Percentiles rank a stretch among this genome's conserved stretches.
Evolutionary conservation across 2,329 filamentous ascomycete genomes (phyloP).

Genomic region (Elsinoe australis): DNA sequence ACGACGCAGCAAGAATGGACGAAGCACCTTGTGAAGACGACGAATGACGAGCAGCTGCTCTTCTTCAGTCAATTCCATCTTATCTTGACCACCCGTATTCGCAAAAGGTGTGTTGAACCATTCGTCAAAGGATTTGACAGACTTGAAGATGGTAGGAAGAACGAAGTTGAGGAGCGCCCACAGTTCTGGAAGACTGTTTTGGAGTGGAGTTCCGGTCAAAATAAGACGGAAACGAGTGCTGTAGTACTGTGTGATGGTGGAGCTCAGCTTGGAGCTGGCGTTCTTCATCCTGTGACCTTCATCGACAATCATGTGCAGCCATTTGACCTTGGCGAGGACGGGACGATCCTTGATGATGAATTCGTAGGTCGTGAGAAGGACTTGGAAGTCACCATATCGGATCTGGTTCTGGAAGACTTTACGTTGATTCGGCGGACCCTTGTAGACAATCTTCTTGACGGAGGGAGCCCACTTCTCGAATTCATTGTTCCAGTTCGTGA

Average conservation of each 20-base stretch:
- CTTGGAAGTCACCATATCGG: conserved; percentile 90
- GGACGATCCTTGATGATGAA: conserved; percentile 99
- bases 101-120: conserved; percentile 99
- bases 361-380: conserved; percentile 93
- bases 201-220: conserved; percentile 89
- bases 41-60: conserved; percentile 97
- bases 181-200: conserved; percentile 92
- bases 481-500: conserved; percentile 97
- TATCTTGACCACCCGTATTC: conserved; percentile 94
- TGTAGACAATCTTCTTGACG: conserved; percentile 84
- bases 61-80: conserved; percentile 99
- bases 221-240: conserved; percentile 91
- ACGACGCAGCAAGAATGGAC: conserved; percentile 94
- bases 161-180: conserved; percentile 99
- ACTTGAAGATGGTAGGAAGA: conserved; percentile 97
- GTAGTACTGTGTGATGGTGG: conserved; percentile 92
- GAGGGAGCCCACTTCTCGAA: conserved; percentile 98
- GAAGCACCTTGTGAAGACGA: conserved; percentile 93
- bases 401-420: conserved; percentile 92
- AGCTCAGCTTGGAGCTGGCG: conserved; percentile 87
- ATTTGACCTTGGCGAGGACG: conserved; percentile 94
- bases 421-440: conserved; percentile 79
- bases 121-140: conserved; percentile 95
- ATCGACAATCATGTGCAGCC: conserved; percentile 99
- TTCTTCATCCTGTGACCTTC: conserved; percentile 99